Base-by-base conservation (phyloP, 1,139 yeast species). In the Yamadazyma jaroonii region DNA sequence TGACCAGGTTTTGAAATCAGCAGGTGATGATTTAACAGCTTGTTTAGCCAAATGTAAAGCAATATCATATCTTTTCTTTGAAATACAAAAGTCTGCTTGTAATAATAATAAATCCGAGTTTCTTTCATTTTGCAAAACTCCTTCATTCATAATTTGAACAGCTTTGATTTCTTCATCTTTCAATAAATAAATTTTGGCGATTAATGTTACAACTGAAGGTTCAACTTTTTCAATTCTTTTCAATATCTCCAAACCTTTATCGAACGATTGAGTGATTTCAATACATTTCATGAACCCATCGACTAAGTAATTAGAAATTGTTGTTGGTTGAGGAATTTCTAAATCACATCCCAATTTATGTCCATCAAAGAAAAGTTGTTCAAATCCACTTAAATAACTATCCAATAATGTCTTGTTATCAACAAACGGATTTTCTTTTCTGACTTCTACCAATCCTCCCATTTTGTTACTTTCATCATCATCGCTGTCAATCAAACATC, bases 1-100 rank as follows among this genome's bases (percentile, higher is more conserved):
- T 12, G 84, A 78, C 98, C 97, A 92, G 5, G 94, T 72, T 44
- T 75, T 74, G 59, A 87, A 90, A 54, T 85, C 95, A 2, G 94
- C 81, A 0, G 97, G 96, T 1, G 90, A 77, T 1, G 90, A 72
- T 47, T 82, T 79, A 9, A 88, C 88, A 1, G 96, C 84, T 43
- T 82, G 78, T 35, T 74, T 72, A 0, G 96, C 88, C 38, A 86
- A 71, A 36, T 78, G 76, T 30, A 85, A 67, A 0, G 97, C 96
- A 50, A 87, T 65, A 44, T 84, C 88, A 34, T 75, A 72, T 37
- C 86, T 71, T 34, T 71, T 72, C 58, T 85, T 88, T 22, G 71
- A 67, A 12, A 84, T 62, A 53, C 94, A 74, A 55, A 85, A 88
- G 49, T 77, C 74, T 1, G 89, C 79, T 62, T 92, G 96, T 47